Evolutionary conservation across 148 eudicot genomes (phyloP).

Genomic region (Pharnaceum exiguum): DNA sequence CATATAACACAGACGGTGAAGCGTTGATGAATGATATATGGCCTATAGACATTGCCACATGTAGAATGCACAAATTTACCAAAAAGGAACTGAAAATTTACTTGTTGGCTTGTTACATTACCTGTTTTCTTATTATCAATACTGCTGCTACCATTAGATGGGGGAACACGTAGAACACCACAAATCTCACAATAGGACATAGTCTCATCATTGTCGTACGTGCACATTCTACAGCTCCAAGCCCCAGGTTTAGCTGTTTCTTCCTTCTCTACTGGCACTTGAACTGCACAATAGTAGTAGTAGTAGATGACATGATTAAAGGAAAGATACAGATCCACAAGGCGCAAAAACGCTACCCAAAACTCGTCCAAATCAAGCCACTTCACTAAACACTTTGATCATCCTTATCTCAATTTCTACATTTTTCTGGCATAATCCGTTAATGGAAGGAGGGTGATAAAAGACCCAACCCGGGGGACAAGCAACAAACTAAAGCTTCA

Average conservation of each 20-base stretch:
- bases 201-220: constrained; percentile 78
- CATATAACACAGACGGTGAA: too few species aligned
- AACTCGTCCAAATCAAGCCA: too few species aligned
- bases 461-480: too few species aligned
- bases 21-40: too few species aligned
- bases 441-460: too few species aligned
- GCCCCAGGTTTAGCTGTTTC: constrained; percentile 37
- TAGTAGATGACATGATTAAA: neutral
- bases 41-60: neutral
- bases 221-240: constrained; percentile 88
- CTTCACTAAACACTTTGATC: too few species aligned
- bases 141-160: constrained; percentile 34
- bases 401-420: too few species aligned
- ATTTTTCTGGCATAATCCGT: too few species aligned
- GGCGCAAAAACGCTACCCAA: too few species aligned
- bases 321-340: too few species aligned
- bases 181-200: constrained; percentile 88
- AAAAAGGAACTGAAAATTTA: neutral
- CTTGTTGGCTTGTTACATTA: constrained; percentile 22
- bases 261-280: constrained; percentile 27
- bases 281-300: constrained; percentile 34
- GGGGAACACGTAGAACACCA: constrained; percentile 71
- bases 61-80: too few species aligned
- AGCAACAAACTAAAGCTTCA: too few species aligned
- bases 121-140: constrained; percentile 41